Evolutionary conservation across 2,329 filamentous ascomycete species (phyloP), one percentile per base, ranked within the genome.

Genomic region (Orbilia quercus): DNA sequence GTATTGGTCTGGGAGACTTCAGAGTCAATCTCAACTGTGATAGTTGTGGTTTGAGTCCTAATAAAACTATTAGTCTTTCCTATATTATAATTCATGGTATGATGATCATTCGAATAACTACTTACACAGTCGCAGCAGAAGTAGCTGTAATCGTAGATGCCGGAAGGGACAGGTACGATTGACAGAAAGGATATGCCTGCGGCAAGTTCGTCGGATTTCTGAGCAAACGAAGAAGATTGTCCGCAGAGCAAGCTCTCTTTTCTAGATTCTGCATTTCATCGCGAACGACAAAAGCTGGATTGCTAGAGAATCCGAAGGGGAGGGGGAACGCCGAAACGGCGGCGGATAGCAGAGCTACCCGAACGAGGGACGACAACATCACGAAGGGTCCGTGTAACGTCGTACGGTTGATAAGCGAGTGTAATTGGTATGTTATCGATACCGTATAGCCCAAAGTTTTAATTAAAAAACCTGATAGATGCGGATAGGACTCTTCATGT

Each of bases 161-260:
- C 12, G 44, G 44, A 23, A 47, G 9, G 20, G 7, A 9, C 45
- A 64, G 59, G 18, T 54, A 64, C 12, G 59, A 44, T 14, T 54
- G 47, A 25, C 59, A 64, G 38, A 64, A 64, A 6, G 59, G 59
- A 23, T 54, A 45, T 4, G 59, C 47, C 12, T 54, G 31, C 20
- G 59, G 48, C 9, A 64, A 47, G 31, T 64, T 64, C 7, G 36
- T 51, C 7, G 36, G 34, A 9, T 22, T 64, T 31, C 59, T 54
- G n/a, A 64, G 59, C 36, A 64, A 18, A n/a, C 59, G 47, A 12
- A 64, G 11, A 1, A 64, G 34, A 12, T 64, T 64, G 14, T 64
- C 59, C 7, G 59, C 47, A 44, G 18, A 54, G 38, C 59, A 64
- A 12, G 11, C 12, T 12, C 16, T 50, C 28, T 23, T 47, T n/a